Base-by-base conservation (phyloP, 2,329 filamentous ascomycete genomes). In the Colletotrichum simmondsii region DNA sequence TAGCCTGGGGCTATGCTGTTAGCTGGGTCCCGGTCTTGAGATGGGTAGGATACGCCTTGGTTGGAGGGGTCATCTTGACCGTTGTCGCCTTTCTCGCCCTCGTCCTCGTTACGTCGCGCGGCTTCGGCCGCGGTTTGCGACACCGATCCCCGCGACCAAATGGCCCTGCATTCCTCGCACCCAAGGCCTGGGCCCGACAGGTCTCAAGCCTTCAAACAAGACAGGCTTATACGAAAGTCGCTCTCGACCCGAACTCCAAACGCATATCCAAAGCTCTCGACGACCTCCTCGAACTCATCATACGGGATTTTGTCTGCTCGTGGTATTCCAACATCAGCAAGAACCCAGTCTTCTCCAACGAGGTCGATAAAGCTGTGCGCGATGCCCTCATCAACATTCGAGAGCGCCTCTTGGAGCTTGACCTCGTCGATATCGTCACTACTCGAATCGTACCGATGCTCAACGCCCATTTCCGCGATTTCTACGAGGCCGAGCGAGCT, bases 311-410 rank as follows among this genome's bases (percentile, higher is more conserved):
- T 80, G 91, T 99, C 70, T 90, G 89, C 71, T 92, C 92, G 59
- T 99, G 97, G 97, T 98, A 98, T 82, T 89, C 88, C 37, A 90
- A 91, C 78, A 98, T 99, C 79, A 98, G 94, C 84, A 89, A 87
- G 75, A 95, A 93, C 78, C 91, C 92, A 2, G 88, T 90, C 0
- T 99, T 99, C 78, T 87, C 92, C 69, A 93, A 98, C 80, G 93
- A 98, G 83, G 92, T 98, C 71, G 96, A 99, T 82, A 91, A 89
- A 76, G 89, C 91, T 5, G 90, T 98, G 75, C 91, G 97, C 58
- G 85, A 89, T 72, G 94, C 94, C 14, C 83, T 98, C 74, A 86
- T 87, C 61, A 91, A 89, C 77, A 85, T 98, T 74, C 89, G 91
- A 71, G 93, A 95, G 78, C 90, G 92, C 74, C 84, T 98, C 54